Evolutionary conservation across 176 grass and related monocot species (phyloP).

Genomic region (Sorghum bicolor): Sorghum_bicolor_NCBIv3 NC_012878.2:50764501-50765000

Average conservation of each 20-base stretch:
- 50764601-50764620: conserved; percentile 64
- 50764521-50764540: conserved; percentile 8
- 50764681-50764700: conserved; percentile 52
- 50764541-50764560: conserved; percentile 13
- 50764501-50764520: background rate
- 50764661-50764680: conserved; percentile 54
- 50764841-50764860: conserved; percentile 77
- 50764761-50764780: conserved; percentile 56
- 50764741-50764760: conserved; percentile 54
- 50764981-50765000: conserved; percentile 32
- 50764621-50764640: conserved; percentile 62
- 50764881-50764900: conserved; percentile 42
- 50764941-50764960: conserved; percentile 42
- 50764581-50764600: conserved; percentile 80
- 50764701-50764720: conserved; percentile 36
- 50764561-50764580: conserved; percentile 68
- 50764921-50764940: conserved; percentile 17
- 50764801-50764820: conserved; percentile 54
- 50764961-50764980: conserved; percentile 28
- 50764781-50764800: conserved; percentile 69
- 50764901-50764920: conserved; percentile 41
- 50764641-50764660: conserved; percentile 55
- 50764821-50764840: conserved; percentile 71
- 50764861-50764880: conserved; percentile 28
- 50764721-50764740: conserved; percentile 26